Evolutionary conservation across 2,329 filamentous ascomycete species (phyloP), one percentile per base, ranked within the genome.

Genomic region (Aspergillus sp.): DNA sequence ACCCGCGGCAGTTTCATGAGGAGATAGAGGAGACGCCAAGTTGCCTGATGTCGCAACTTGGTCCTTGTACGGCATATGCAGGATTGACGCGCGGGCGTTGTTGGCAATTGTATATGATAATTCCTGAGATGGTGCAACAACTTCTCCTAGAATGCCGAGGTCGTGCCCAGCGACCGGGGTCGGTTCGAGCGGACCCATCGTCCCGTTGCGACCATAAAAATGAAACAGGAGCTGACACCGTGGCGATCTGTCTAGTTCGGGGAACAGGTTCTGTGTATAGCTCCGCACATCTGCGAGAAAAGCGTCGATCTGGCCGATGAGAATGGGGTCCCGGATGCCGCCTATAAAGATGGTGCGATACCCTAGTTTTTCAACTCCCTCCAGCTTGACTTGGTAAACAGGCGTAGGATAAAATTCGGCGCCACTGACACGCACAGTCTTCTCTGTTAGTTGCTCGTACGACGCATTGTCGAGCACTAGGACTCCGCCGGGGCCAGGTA

Each of bases 1-100:
- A 0, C 82, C 79, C 26, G 75, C 64, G 10, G 74, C 65, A 18
- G 76, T 75, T 16, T 75, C 71, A 36, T 67, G 66, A 31, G 76
- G 74, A 31, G 75, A 75, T n/a, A 78, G 75, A 1, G 76, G 77
- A 36, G 77, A 76, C 0, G 78, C 81, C 49, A 85, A 78, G 59
- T 85, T 85, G 0, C 83, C 84, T 0, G 77, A 74, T 0, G 81
- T 85, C 0, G 82, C 82, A n/a, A 80, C 79, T 64, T 85, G 82
- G 0, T 78, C 77, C 0, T 74, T 70, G 56, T 85, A 85, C 0
- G 78, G 74, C 0, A 71, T 78, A 61, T 85, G 83, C 50, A 79
- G 71, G n/a, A 71, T 71, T 2, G 68, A 77, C 9, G 80, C 71
- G 49, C 78, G 75, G 0, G 77, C 77, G 6, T 73, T 75, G 22